These are phyloP conservation scores for Penicillium sp. DNA, from an alignment of 2,329 filamentous ascomycete genomes.

Conservation along the genomic window DNA sequence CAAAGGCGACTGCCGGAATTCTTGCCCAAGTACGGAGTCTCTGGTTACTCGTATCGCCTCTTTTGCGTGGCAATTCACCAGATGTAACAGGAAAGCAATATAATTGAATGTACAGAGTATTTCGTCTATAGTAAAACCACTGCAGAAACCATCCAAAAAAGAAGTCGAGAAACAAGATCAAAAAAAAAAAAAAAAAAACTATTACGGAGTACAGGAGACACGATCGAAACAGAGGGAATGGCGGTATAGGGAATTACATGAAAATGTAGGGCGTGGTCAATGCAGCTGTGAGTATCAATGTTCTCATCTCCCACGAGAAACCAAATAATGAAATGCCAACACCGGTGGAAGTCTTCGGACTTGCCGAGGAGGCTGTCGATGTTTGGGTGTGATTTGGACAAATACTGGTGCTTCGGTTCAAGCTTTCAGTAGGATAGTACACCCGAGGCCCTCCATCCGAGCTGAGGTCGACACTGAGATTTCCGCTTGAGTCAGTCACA, in stretches of 20 bases:
- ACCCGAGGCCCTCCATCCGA: conserved; percentile 13
- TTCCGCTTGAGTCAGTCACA: conserved; percentile 7
- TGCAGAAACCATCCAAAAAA: neutral
- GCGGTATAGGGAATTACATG: neutral
- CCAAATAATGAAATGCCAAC: neutral
- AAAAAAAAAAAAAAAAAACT: neutral
- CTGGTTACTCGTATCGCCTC: neutral
- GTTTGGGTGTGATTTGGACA: conserved; percentile 1
- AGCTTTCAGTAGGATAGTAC: conserved; percentile 13
- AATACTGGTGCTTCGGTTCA: conserved; percentile 8
- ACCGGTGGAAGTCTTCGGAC: conserved; percentile 1
- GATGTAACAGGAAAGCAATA: neutral
- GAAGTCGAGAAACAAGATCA: neutral
- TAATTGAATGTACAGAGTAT: neutral
- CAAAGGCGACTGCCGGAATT: neutral
- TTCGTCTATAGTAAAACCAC: neutral
- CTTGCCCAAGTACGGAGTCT: neutral
- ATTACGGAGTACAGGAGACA: neutral
- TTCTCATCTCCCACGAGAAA: neutral
- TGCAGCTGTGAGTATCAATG: neutral
- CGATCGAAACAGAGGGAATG: neutral
- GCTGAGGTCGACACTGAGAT: conserved; percentile 12
- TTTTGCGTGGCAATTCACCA: neutral
- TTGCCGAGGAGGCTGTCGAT: conserved; percentile 3
- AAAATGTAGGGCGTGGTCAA: neutral